Evolutionary conservation across 805 yeast genomes (phyloP).

Genomic region (Wickerhamomyces canadensis): DNA sequence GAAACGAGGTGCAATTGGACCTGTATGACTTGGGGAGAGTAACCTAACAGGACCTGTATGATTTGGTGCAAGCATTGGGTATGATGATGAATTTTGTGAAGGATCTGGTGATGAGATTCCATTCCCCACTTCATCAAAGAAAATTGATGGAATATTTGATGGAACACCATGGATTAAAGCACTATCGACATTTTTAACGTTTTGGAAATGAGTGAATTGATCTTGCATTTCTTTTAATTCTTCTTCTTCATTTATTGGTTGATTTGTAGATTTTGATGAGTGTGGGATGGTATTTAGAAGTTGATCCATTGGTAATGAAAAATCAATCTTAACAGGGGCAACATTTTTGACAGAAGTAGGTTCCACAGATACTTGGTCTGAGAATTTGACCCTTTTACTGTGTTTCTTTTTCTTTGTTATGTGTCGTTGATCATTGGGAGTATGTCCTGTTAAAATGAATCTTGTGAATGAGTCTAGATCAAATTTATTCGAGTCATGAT

Average conservation of each 20-base stretch:
- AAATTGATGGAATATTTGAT: slow-evolving; percentile 38
- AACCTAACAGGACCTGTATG: slow-evolving; percentile 20
- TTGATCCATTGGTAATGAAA: slow-evolving; percentile 75
- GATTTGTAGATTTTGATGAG: slow-evolving; percentile 24
- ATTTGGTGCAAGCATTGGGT: too few relatives aligned
- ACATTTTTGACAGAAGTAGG: slow-evolving; percentile 9
- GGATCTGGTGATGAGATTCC: slow-evolving; percentile 24
- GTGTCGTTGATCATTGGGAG: slow-evolving; percentile 44
- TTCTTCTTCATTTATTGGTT: slow-evolving; percentile 62
- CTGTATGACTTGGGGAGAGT: slow-evolving; percentile 13
- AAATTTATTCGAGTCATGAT: slow-evolving; percentile 33
- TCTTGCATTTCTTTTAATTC: slow-evolving; percentile 71
- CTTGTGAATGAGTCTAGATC: slow-evolving; percentile 86
- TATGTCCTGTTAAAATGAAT: slow-evolving; percentile 74
- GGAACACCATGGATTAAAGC: slow-evolving; percentile 71
- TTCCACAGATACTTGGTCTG: slow-evolving; percentile 46
- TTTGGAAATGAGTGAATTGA: slow-evolving; percentile 66
- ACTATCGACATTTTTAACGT: slow-evolving; percentile 69
- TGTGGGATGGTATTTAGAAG: slow-evolving; percentile 44
- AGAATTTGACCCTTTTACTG: slow-evolving; percentile 63
- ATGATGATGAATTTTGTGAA: slow-evolving; percentile 13
- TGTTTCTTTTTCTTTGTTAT: slow-evolving; percentile 33
- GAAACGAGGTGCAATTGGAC: slow-evolving; percentile 6
- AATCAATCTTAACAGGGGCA: slow-evolving; percentile 39
- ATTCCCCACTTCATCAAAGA: slow-evolving; percentile 24